These are phyloP conservation scores for Dendrocalamus latiflorus DNA, from an alignment of 202 grass and related monocot genomes.

Conservation along the genomic window DNA sequence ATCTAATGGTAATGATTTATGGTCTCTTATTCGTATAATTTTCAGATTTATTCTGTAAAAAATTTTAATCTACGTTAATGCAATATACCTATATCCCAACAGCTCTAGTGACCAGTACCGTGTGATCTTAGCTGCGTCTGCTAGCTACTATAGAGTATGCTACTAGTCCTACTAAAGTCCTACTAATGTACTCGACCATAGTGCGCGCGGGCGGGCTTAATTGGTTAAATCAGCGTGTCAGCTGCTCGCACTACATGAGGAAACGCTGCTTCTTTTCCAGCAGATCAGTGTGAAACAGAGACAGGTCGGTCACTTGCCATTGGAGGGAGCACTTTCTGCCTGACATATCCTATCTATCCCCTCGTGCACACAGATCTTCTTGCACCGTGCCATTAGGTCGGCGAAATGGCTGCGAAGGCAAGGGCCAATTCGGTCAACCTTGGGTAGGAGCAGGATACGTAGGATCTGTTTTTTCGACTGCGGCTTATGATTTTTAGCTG, in stretches of 20 bases:
- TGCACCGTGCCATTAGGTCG: neutral
- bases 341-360: neutral
- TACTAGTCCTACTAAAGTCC: neutral
- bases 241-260: neutral
- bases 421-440: neutral
- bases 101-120: neutral
- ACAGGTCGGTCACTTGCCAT: neutral
- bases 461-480: too few relatives aligned
- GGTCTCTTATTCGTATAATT: too few relatives aligned
- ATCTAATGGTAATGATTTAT: too few relatives aligned
- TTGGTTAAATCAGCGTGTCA: neutral
- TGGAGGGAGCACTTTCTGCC: neutral
- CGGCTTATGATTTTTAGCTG: too few relatives aligned
- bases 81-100: too few relatives aligned
- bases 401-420: neutral
- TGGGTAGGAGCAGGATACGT: neutral
- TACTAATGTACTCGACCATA: neutral
- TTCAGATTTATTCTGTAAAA: too few relatives aligned
- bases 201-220: neutral
- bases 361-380: too few relatives aligned
- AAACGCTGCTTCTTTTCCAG: neutral
- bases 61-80: too few relatives aligned
- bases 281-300: neutral
- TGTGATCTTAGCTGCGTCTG: neutral
- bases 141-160: neutral